Conservation (phyloP, 768 basidiomycete genomes). For the Cystobasidium onofrii region DNA sequence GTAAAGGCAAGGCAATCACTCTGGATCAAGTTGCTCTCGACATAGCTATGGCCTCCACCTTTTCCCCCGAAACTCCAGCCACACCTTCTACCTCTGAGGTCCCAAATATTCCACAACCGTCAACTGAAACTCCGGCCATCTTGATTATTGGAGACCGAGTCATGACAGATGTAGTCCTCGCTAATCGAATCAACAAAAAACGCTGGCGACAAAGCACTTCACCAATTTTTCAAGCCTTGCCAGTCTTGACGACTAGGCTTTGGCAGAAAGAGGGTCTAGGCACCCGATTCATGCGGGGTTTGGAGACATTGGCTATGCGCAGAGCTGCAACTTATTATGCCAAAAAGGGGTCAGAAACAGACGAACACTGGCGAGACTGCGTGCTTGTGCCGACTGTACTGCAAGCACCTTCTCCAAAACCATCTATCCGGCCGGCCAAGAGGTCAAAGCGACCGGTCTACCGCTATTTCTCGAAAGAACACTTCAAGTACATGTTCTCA, state of each 20-base stretch:
- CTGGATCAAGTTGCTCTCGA: not conserved
- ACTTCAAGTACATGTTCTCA: not conserved
- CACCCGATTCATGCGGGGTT: slow-evolving; percentile 20
- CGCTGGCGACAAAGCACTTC: not conserved
- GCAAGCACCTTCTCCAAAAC: not conserved
- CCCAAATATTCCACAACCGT: not conserved
- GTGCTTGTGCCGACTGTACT: not conserved
- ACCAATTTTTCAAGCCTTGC: slow-evolving; percentile 3
- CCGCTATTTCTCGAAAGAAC: not conserved
- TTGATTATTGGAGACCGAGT: slow-evolving; percentile 84
- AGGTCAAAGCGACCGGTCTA: not conserved
- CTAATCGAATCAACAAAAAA: slow-evolving; percentile 58
- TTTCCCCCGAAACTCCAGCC: not conserved
- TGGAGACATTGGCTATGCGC: slow-evolving; percentile 36
- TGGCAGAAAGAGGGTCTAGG: slow-evolving; percentile 38
- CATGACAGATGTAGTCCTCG: slow-evolving; percentile 82
- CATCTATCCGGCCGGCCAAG: not conserved
- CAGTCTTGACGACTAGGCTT: slow-evolving; percentile 40
- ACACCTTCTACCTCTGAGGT: not conserved
- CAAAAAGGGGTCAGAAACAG: not conserved
- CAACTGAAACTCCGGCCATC: slow-evolving; percentile 43
- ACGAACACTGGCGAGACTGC: slow-evolving; percentile 1
- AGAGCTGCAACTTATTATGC: not conserved
- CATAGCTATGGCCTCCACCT: not conserved
- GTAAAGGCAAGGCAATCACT: not conserved